Evolutionary conservation across 257 asterid genomes (phyloP).

Genomic region (Scutellaria barbata): DNA sequence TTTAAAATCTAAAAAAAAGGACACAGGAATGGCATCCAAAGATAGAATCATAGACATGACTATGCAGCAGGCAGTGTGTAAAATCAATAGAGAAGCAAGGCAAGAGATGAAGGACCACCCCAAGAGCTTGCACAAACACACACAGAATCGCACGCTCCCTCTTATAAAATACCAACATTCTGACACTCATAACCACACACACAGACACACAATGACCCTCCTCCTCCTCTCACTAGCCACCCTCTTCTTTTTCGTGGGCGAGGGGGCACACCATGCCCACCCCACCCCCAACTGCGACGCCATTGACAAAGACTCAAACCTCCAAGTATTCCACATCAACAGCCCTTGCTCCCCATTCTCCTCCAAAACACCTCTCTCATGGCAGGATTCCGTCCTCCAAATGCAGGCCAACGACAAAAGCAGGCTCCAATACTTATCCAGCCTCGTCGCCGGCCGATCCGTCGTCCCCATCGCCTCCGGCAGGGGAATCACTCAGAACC

Average conservation of each 20-base stretch:
- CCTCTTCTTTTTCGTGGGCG: constrained; percentile 38
- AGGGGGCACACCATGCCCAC: constrained; percentile 35
- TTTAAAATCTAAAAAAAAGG: no score
- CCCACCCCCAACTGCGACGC: constrained; percentile 39
- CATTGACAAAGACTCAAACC: constrained; percentile 54
- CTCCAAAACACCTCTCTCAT: constrained; percentile 49
- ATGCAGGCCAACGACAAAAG: constrained; percentile 70
- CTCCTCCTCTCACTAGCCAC: constrained; percentile 38
- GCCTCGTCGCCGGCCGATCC: constrained; percentile 68
- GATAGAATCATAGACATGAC: no score
- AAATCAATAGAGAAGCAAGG: no score
- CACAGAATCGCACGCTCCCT: not conserved
- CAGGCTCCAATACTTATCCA: constrained; percentile 61
- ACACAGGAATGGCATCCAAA: no score
- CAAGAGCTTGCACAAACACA: not conserved
- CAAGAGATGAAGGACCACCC: no score
- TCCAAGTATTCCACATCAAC: constrained; percentile 62
- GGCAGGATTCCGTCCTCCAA: constrained; percentile 66
- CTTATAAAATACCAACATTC: constrained; percentile 38
- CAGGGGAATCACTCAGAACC: constrained; percentile 65
- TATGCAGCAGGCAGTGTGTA: no score
- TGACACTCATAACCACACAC: constrained; percentile 14
- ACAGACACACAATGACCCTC: constrained; percentile 27
- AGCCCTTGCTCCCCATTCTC: constrained; percentile 74
- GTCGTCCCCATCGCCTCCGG: constrained; percentile 75